These are phyloP conservation scores for Sonneratia caseolaris DNA, from an alignment of 345 rosid species.

Conservation along the genomic window DNA sequence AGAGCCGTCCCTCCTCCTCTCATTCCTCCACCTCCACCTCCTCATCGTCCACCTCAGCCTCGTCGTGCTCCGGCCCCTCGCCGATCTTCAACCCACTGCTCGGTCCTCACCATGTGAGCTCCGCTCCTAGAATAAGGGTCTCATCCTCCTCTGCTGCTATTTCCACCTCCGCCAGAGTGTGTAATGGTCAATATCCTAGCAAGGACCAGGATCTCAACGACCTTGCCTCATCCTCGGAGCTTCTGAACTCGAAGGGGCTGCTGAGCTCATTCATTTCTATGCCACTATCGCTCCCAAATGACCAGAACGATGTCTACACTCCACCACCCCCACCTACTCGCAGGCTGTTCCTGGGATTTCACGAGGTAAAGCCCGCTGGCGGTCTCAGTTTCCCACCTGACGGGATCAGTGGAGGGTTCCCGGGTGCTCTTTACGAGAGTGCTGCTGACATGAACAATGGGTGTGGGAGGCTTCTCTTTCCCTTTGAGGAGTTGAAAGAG, in stretches of 20 bases:
- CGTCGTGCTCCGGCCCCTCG: constrained; percentile 15
- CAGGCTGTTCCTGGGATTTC: constrained; percentile 44
- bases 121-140: not conserved
- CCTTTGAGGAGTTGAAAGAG: constrained; percentile 79
- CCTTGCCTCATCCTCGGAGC: constrained; percentile 65
- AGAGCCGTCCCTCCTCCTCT: constrained; percentile 52
- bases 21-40: constrained; percentile 30
- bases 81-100: not conserved
- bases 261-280: constrained; percentile 59
- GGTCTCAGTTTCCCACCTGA: constrained; percentile 67
- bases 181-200: constrained; percentile 41
- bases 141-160: not conserved
- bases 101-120: not conserved
- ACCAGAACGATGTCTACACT: constrained; percentile 27
- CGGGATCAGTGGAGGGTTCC: constrained; percentile 46
- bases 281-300: constrained; percentile 47
- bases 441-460: constrained; percentile 17
- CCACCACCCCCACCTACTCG: constrained; percentile 21
- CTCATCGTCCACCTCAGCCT: constrained; percentile 53
- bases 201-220: constrained; percentile 67
- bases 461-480: constrained; percentile 64
- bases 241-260: constrained; percentile 29
- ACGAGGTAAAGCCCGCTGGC: constrained; percentile 53
- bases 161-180: not conserved
- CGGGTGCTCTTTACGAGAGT: constrained; percentile 24